Conservation (phyloP, 2,329 filamentous ascomycete species). For the Epichloe gansuensis region DNA sequence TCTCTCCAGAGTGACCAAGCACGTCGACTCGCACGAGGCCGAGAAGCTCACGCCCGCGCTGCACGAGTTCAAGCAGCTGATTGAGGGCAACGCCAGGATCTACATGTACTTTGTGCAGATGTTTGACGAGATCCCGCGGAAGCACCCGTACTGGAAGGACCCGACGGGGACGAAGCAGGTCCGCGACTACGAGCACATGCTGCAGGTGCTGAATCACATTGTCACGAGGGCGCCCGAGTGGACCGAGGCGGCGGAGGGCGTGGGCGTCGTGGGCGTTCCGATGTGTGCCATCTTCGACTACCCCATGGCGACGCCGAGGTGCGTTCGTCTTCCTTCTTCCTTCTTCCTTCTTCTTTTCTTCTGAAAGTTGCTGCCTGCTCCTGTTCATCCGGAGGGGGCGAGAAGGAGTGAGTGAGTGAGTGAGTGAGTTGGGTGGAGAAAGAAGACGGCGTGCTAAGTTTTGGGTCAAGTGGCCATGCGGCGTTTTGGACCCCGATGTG, state of each 20-base stretch:
- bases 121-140: constrained; percentile 54
- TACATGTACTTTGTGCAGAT: constrained; percentile 56
- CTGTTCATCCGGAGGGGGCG: too few relatives aligned
- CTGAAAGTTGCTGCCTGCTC: too few relatives aligned
- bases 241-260: constrained; percentile 38
- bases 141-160: constrained; percentile 47
- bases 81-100: constrained; percentile 50
- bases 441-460: not conserved
- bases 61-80: constrained; percentile 52
- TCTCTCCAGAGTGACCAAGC: constrained; percentile 43
- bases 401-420: too few relatives aligned
- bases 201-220: constrained; percentile 51
- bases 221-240: constrained; percentile 38
- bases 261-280: constrained; percentile 42
- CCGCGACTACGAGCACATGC: constrained; percentile 54
- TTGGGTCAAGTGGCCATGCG: constrained; percentile 30
- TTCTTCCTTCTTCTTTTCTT: not conserved
- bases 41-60: constrained; percentile 46
- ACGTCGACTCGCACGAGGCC: constrained; percentile 37
- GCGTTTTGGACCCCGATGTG: constrained; percentile 42
- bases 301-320: constrained; percentile 42
- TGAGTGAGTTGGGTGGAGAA: not conserved
- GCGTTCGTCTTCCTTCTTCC: constrained; percentile 5
- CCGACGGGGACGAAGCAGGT: constrained; percentile 52
- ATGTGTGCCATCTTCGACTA: constrained; percentile 43